A percentile compares a stretch with the other conserved stretches of the same genome.
These are phyloP conservation scores for Passiflora organensis DNA, from an alignment of 345 rosid species.

Conservation along the genomic window DNA sequence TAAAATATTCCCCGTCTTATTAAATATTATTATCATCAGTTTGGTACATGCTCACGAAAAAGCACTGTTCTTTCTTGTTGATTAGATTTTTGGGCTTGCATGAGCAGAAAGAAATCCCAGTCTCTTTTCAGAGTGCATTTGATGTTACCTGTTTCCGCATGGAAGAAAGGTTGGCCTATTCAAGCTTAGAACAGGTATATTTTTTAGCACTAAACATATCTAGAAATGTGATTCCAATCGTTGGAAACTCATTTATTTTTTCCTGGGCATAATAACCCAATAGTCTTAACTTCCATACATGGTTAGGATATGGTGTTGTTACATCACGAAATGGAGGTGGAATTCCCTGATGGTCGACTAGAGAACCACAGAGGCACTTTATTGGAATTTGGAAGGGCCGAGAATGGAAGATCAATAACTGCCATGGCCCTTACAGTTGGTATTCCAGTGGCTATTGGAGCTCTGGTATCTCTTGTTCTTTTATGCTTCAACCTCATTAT, in stretches of 20 bases:
- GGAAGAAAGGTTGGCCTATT: conserved; percentile 81
- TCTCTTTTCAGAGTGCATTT: conserved; percentile 52
- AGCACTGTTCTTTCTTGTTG: conserved; percentile 11
- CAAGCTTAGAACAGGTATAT: conserved; percentile 68
- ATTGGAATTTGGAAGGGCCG: conserved; percentile 63
- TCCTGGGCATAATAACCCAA: neutral
- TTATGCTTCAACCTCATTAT: neutral
- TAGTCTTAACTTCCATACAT: conserved; percentile 4
- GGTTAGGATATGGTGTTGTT: conserved; percentile 91
- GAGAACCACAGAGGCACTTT: conserved; percentile 70
- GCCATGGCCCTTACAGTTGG: conserved; percentile 97
- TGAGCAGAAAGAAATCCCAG: conserved; percentile 56
- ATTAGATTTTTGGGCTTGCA: conserved; percentile 69
- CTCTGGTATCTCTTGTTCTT: conserved; percentile 48
- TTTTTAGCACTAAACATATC: neutral
- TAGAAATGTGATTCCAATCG: neutral
- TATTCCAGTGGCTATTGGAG: conserved; percentile 81
- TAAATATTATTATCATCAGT: too few relatives aligned
- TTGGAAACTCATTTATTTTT: neutral
- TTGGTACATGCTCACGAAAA: too few relatives aligned
- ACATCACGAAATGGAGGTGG: conserved; percentile 82
- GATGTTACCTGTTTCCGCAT: conserved; percentile 60
- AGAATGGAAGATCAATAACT: conserved; percentile 52
- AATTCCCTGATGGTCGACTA: conserved; percentile 50
- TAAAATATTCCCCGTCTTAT: too few relatives aligned